Evolutionary conservation across 768 basidiomycete species (phyloP).

Genomic region (Panus rudis): DNA sequence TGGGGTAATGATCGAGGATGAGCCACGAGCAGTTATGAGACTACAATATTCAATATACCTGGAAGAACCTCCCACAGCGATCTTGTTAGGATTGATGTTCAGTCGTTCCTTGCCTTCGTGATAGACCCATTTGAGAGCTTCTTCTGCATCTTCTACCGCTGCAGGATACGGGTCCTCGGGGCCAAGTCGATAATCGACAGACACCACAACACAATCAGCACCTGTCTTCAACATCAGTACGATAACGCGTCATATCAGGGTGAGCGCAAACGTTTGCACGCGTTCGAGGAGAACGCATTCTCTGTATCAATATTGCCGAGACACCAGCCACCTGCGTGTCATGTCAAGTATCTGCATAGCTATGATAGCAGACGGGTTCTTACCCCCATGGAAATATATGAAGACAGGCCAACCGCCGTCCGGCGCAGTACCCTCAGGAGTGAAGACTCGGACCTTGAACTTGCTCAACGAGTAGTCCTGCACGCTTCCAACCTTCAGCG

Average conservation of each 20-base stretch:
- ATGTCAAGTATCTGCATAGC: background rate
- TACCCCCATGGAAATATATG: conserved; percentile 71
- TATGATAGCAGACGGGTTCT: conserved; percentile 9
- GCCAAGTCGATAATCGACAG: conserved; percentile 66
- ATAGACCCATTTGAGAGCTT: conserved; percentile 56
- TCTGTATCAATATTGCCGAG: conserved; percentile 58
- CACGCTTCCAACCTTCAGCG: conserved; percentile 48
- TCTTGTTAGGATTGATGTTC: conserved; percentile 39
- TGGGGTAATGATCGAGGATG: conserved; percentile 18
- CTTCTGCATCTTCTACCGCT: conserved; percentile 66
- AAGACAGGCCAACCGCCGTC: conserved; percentile 62
- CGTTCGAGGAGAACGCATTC: conserved; percentile 53
- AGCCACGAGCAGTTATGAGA: background rate
- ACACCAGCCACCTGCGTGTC: conserved; percentile 62
- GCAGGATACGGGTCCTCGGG: conserved; percentile 68
- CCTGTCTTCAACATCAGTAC: conserved; percentile 26
- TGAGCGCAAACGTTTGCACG: conserved; percentile 43
- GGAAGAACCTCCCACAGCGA: conserved; percentile 70
- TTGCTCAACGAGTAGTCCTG: conserved; percentile 46
- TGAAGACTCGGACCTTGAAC: conserved; percentile 55
- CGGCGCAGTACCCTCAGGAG: conserved; percentile 47
- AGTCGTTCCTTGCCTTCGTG: conserved; percentile 40
- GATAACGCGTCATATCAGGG: background rate
- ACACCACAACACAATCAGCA: conserved; percentile 54
- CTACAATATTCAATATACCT: conserved; percentile 32